Percentiles rank a stretch among this genome's conserved stretches.
phyloP scores from a whole-genome alignment of 2,329 filamentous ascomycete species.

The Verticillium zaregamsianum region DNA sequence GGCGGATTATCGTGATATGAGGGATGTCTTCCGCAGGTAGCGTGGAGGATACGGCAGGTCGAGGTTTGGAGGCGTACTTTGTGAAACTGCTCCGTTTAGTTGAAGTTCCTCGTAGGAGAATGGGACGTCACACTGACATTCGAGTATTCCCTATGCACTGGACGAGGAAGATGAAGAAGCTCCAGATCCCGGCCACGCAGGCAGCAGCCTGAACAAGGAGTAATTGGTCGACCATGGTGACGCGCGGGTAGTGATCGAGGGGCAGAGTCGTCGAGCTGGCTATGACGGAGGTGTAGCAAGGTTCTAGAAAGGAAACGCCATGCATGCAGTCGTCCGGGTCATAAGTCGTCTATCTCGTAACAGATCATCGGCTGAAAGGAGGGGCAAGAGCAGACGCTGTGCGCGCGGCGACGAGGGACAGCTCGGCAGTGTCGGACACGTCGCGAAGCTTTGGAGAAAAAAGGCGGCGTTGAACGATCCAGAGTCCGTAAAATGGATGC shows the following conservation, averaged over 20 bases:
- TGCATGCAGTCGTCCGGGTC: not conserved
- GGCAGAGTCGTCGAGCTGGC: not conserved
- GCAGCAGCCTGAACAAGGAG: conserved; percentile 33
- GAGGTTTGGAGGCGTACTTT: conserved; percentile 45
- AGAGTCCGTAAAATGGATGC: not conserved
- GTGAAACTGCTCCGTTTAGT: conserved; percentile 35
- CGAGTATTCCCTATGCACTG: conserved; percentile 52
- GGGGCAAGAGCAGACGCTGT: not conserved
- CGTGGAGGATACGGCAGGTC: conserved; percentile 45
- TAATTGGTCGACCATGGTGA: conserved; percentile 13
- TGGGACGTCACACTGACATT: conserved; percentile 37
- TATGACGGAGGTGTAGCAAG: not conserved
- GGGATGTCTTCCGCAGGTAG: conserved; percentile 57
- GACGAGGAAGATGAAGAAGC: conserved; percentile 45
- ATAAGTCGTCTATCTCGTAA: not conserved
- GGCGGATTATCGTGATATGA: conserved; percentile 85
- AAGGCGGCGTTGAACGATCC: not conserved
- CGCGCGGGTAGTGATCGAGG: not conserved
- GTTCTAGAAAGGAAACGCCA: not conserved
- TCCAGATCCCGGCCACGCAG: conserved; percentile 48
- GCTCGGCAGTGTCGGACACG: not conserved
- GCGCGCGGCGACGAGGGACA: not conserved
- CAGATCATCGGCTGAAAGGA: not conserved
- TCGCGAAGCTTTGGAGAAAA: not conserved
- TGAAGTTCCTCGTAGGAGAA: not conserved